These are phyloP conservation scores for Hibiscus tridactylites DNA, from an alignment of 345 rosid species.

Conservation along the genomic window DNA sequence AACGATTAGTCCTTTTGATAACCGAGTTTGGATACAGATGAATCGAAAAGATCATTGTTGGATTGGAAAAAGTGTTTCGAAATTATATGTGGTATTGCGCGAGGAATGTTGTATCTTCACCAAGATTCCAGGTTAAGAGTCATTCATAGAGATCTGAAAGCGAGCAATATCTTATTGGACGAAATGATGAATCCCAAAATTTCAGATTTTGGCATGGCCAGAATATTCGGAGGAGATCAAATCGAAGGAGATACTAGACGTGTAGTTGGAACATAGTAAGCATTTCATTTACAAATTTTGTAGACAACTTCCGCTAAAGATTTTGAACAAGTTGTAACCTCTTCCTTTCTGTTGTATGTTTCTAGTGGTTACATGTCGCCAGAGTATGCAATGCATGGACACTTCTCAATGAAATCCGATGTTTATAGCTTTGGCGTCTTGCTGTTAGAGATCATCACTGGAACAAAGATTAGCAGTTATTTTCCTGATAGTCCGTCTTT, in stretches of 20 bases:
- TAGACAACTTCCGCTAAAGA: no score
- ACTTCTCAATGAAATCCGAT: not conserved
- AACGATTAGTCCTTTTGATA: no score
- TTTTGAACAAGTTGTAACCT: not conserved
- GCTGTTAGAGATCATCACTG: constrained; percentile 49
- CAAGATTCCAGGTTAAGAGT: constrained; percentile 67
- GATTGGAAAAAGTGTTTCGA: constrained; percentile 49
- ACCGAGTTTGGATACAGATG: constrained; percentile 19
- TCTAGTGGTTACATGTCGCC: constrained; percentile 71
- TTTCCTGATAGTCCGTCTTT: constrained; percentile 13
- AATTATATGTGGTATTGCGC: constrained; percentile 49
- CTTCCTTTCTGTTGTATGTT: not conserved
- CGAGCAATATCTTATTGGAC: constrained; percentile 52
- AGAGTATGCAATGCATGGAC: constrained; percentile 43
- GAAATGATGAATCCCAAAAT: constrained; percentile 39
- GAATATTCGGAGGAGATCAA: constrained; percentile 44
- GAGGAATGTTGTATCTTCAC: constrained; percentile 62
- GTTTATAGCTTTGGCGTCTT: constrained; percentile 41
- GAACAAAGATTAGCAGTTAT: constrained; percentile 27
- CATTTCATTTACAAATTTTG: not conserved
- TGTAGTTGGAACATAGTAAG: constrained; percentile 68
- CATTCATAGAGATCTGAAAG: constrained; percentile 64
- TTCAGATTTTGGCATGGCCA: constrained; percentile 61
- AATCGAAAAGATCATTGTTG: constrained; percentile 20
- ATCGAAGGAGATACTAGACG: constrained; percentile 39